Evolutionary conservation across 192 early-diverging fungal species (phyloP).

Genomic region (Linnemannia hyalina): DNA sequence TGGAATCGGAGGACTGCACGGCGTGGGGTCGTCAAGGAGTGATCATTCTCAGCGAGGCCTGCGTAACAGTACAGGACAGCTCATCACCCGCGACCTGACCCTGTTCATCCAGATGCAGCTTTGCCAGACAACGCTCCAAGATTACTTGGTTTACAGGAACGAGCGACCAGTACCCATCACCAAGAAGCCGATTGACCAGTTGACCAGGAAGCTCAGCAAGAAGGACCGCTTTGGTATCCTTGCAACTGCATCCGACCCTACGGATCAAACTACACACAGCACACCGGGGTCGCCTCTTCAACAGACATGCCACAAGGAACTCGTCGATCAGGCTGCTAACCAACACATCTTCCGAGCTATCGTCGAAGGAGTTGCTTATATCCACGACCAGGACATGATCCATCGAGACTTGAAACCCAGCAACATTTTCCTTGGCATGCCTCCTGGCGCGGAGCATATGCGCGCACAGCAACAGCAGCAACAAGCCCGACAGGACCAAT

Average conservation of each 20-base stretch:
- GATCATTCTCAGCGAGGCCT: background rate
- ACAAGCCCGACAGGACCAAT: slow-evolving; percentile 3
- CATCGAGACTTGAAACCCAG: slow-evolving; percentile 84
- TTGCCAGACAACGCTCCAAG: slow-evolving; percentile 79
- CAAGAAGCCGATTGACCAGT: slow-evolving; percentile 11
- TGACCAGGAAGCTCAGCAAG: slow-evolving; percentile 8
- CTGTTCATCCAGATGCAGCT: slow-evolving; percentile 95
- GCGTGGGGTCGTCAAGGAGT: background rate
- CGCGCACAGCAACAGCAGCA: background rate
- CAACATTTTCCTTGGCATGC: slow-evolving; percentile 74
- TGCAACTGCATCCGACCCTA: background rate
- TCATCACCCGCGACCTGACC: slow-evolving; percentile 58
- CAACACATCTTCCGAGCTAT: slow-evolving; percentile 79
- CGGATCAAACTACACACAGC: slow-evolving; percentile 23
- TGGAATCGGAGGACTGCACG: slow-evolving; percentile 22
- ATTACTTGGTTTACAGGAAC: slow-evolving; percentile 74
- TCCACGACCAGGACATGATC: slow-evolving; percentile 79
- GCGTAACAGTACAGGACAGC: slow-evolving; percentile 19
- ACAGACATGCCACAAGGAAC: slow-evolving; percentile 39
- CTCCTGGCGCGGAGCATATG: slow-evolving; percentile 20
- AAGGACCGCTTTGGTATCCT: slow-evolving; percentile 17
- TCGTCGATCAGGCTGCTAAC: slow-evolving; percentile 69
- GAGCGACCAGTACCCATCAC: slow-evolving; percentile 61
- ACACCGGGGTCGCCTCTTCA: slow-evolving; percentile 28
- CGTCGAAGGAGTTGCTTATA: slow-evolving; percentile 81